These are phyloP conservation scores for Kodamaea ohmeri DNA, from an alignment of 1,139 yeast genomes.

Conservation along the genomic window DNA sequence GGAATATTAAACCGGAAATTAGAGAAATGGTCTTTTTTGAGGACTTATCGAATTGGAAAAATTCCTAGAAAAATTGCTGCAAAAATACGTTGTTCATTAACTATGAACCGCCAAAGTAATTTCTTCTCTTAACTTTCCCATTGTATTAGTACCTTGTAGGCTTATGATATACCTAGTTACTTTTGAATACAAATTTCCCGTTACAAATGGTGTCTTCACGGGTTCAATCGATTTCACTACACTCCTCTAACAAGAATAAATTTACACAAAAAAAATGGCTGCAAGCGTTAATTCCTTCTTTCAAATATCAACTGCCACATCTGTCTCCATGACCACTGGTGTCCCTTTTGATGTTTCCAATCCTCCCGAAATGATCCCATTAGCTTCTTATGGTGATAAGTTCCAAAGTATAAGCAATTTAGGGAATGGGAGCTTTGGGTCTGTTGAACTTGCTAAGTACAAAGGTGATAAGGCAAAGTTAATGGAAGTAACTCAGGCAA, in stretches of 20 bases:
- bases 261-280: constrained; percentile 2
- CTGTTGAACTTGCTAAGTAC: constrained; percentile 60
- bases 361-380: constrained; percentile 30
- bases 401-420: constrained; percentile 53
- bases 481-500: constrained; percentile 12
- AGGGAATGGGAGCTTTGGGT: constrained; percentile 81
- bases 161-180: too few species aligned
- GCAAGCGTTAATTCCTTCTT: constrained; percentile 2
- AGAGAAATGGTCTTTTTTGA: too few species aligned
- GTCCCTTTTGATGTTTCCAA: constrained; percentile 14
- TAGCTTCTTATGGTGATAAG: constrained; percentile 40
- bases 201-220: not conserved
- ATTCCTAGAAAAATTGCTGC: too few species aligned
- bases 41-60: too few species aligned
- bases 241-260: not conserved
- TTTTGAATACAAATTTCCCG: too few species aligned
- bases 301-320: not conserved
- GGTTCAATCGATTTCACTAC: not conserved
- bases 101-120: too few species aligned
- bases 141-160: too few species aligned
- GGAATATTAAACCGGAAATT: too few species aligned
- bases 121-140: too few species aligned
- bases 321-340: not conserved
- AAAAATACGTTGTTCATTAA: too few species aligned
- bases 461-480: constrained; percentile 13